Evolutionary conservation across 768 basidiomycete genomes (phyloP).

Genomic region (Pisolithus marmoratus): DNA sequence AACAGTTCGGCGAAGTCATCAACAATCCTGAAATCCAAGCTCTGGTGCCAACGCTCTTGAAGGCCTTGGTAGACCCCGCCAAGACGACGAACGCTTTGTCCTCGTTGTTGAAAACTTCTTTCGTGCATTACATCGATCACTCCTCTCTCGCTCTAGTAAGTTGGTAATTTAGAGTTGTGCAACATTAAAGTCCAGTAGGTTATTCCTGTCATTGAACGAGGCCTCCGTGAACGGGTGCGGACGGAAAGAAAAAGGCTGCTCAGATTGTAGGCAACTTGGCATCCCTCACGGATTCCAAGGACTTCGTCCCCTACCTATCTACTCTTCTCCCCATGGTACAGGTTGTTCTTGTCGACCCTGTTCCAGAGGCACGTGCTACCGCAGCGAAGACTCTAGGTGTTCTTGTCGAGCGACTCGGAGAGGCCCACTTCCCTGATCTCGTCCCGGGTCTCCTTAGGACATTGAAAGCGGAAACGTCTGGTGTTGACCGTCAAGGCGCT

Average conservation of each 20-base stretch:
- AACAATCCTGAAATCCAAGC: slow-evolving; percentile 95
- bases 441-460: slow-evolving; percentile 85
- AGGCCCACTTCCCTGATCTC: slow-evolving; percentile 90
- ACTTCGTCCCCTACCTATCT: slow-evolving; percentile 92
- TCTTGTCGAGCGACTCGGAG: slow-evolving; percentile 94
- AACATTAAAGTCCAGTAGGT: slow-evolving; percentile 44
- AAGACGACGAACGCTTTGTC: slow-evolving; percentile 83
- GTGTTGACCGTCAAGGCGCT: slow-evolving; percentile 96
- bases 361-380: slow-evolving; percentile 95
- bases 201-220: slow-evolving; percentile 91
- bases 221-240: slow-evolving; percentile 89
- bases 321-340: slow-evolving; percentile 88
- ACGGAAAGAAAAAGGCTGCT: slow-evolving; percentile 91
- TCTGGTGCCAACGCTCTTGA: slow-evolving; percentile 83
- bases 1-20: slow-evolving; percentile 97
- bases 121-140: slow-evolving; percentile 97
- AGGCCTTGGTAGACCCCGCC: slow-evolving; percentile 90
- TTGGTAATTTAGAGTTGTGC: slow-evolving; percentile 2
- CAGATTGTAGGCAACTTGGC: slow-evolving; percentile 98
- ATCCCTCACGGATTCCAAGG: slow-evolving; percentile 81
- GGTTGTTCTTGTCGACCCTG: slow-evolving; percentile 89
- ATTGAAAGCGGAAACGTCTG: slow-evolving; percentile 88
- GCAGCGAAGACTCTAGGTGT: slow-evolving; percentile 96
- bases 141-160: slow-evolving; percentile 89
- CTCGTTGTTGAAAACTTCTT: slow-evolving; percentile 88